A percentile compares a stretch with the other conserved stretches of the same genome.
These are phyloP conservation scores for Ophiostoma angusticollis DNA, from an alignment of 2,329 filamentous ascomycete genomes.

Conservation along the genomic window DNA sequence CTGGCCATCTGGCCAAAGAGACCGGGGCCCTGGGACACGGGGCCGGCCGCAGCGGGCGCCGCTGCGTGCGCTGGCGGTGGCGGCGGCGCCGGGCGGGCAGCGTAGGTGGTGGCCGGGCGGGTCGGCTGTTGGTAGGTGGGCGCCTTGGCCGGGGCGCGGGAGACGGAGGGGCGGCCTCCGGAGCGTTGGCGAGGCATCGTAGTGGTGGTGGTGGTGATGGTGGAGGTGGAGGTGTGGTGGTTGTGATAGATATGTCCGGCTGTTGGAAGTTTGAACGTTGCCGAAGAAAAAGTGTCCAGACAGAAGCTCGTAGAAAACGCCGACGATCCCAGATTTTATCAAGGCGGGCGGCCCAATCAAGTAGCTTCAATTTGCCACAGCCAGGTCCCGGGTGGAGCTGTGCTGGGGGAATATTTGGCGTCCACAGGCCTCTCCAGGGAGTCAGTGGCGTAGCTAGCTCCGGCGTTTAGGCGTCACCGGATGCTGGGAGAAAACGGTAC, in stretches of 20 bases:
- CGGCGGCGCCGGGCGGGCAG: slow-evolving; percentile 33
- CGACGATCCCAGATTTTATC: slow-evolving; percentile 7
- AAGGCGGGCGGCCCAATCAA: slow-evolving; percentile 10
- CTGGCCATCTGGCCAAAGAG: slow-evolving; percentile 95
- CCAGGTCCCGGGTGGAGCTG: too few species aligned
- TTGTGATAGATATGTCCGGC: not conserved
- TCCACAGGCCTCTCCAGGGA: too few species aligned
- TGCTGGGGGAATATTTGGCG: too few species aligned
- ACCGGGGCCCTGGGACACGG: slow-evolving; percentile 55
- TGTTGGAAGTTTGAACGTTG: not conserved
- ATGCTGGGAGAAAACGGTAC: too few species aligned
- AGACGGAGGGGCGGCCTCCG: slow-evolving; percentile 46
- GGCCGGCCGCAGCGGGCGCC: slow-evolving; percentile 31
- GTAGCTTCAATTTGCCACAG: slow-evolving; percentile 12
- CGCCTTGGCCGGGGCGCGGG: slow-evolving; percentile 46
- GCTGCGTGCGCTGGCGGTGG: slow-evolving; percentile 26
- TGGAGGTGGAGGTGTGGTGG: not conserved
- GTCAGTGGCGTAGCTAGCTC: too few species aligned
- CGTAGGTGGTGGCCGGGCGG: slow-evolving; percentile 58
- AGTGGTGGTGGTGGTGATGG: slow-evolving; percentile 4
- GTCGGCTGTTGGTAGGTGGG: slow-evolving; percentile 43
- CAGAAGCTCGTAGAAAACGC: too few species aligned
- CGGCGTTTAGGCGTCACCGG: too few species aligned
- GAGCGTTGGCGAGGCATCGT: slow-evolving; percentile 68
- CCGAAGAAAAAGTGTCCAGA: not conserved